These are phyloP conservation scores for Coniochaeta prunicola DNA, from an alignment of 2,329 filamentous ascomycete genomes.

Conservation along the genomic window DNA sequence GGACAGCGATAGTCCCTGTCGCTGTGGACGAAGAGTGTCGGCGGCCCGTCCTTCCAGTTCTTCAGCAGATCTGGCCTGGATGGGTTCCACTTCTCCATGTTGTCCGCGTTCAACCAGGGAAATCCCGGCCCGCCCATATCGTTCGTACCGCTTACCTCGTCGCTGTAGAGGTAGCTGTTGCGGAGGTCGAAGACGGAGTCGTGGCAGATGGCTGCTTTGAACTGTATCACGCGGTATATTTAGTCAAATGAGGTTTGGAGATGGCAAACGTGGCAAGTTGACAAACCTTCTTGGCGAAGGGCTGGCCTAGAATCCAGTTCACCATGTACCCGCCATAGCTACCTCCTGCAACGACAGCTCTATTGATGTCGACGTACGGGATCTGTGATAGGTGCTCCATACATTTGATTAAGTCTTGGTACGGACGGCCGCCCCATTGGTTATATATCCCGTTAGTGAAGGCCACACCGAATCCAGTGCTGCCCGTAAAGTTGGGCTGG, in stretches of 20 bases:
- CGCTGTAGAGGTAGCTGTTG: constrained; percentile 18
- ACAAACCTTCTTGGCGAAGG: constrained; percentile 36
- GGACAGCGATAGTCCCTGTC: constrained; percentile 57
- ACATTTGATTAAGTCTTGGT: constrained; percentile 47
- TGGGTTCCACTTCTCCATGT: constrained; percentile 44
- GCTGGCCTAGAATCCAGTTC: constrained; percentile 49
- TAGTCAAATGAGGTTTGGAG: no score
- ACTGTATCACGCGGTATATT: no score
- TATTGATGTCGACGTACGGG: constrained; percentile 44
- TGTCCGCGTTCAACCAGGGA: constrained; percentile 24
- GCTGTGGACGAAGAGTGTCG: constrained; percentile 66
- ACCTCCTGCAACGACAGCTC: constrained; percentile 44
- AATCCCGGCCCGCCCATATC: constrained; percentile 25
- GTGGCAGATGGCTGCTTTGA: constrained; percentile 49
- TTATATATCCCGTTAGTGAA: constrained; percentile 34
- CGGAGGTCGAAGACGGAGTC: constrained; percentile 33
- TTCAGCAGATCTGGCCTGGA: constrained; percentile 34
- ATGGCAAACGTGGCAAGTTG: no score
- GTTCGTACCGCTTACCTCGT: constrained; percentile 7
- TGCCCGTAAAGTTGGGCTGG: constrained; percentile 52
- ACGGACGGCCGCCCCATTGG: constrained; percentile 46
- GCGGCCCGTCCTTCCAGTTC: constrained; percentile 52
- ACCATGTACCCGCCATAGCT: constrained; percentile 56
- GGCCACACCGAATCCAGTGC: constrained; percentile 44
- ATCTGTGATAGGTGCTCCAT: constrained; percentile 42